Base-by-base conservation (phyloP, 805 yeast species). In the Maudiozyma barnettii region DNA sequence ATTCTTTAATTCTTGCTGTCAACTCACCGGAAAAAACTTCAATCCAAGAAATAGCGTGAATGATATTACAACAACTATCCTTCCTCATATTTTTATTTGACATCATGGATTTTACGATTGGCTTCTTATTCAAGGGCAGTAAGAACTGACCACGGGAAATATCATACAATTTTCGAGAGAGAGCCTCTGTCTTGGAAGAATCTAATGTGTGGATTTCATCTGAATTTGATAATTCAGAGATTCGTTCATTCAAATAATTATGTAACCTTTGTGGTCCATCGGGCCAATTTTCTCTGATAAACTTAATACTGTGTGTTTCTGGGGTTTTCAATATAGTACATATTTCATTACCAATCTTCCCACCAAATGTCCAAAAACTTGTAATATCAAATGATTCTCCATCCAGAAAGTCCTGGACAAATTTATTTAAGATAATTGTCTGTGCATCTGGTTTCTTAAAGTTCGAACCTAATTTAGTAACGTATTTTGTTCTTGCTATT, bases 281-380 rank as follows among this genome's bases (percentile, higher is more conserved):
- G 0, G 76, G 58, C 59, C 76, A 75, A 35, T 70, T 67, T 3
- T 76, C 74, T 46, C 84, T 67, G 1, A 87, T 72, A 47, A 63
- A 72, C 2, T 72, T 66, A 55, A 83, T 72, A 49, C 78, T 66
- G 5, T 67, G 61, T 26, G 64, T 72, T 2, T 67, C 66, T 0
- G 83, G 85, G 2, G 78, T 65, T 1, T 71, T 68, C n/a, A 89
- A 62, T 18, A 68, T 62, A n/a, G 64, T 61, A 16, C 72, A 51
- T 1, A 88, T 69, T 12, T 68, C 66, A 10, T 81, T 80, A 0
- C 99, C 99, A 9, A 74, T 65, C 54, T 86, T 87, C 2, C 98
- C 99, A 6, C 99, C 98, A 73, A 91, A 69, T 0, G 95, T 88
- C 76, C 95, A 83, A 48, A 91, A 77, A 54, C 89, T 95, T 0